Conservation (phyloP, 2,329 filamentous ascomycete genomes). For the Ilyonectria destructans region DNA sequence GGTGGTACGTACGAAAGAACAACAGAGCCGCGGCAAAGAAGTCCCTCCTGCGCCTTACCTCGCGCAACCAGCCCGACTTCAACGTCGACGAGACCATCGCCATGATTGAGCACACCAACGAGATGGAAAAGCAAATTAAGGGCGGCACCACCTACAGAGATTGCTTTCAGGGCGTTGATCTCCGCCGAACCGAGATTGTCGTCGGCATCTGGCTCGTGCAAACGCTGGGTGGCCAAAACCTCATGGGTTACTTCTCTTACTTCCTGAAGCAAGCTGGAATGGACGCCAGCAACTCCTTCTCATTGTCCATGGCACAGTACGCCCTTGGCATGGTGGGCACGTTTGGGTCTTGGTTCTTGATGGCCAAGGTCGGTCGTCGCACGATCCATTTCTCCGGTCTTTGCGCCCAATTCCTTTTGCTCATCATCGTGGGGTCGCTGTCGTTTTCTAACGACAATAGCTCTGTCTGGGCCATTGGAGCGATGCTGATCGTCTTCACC, state of each 20-base stretch:
- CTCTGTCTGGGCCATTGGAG: conserved; percentile 61
- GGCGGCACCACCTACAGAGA: conserved; percentile 64
- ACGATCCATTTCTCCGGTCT: conserved; percentile 66
- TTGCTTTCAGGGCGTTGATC: conserved; percentile 68
- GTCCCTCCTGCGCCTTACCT: conserved; percentile 61
- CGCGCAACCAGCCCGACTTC: conserved; percentile 56
- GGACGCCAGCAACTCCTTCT: conserved; percentile 60
- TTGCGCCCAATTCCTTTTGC: conserved; percentile 57
- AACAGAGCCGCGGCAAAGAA: conserved; percentile 58
- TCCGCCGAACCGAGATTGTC: conserved; percentile 69
- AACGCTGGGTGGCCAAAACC: conserved; percentile 63
- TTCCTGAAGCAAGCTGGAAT: conserved; percentile 65
- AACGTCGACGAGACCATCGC: conserved; percentile 65
- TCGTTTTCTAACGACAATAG: conserved; percentile 55
- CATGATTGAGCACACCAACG: conserved; percentile 70
- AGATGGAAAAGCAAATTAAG: conserved; percentile 62
- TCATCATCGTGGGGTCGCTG: conserved; percentile 59
- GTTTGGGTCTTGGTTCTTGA: conserved; percentile 66
- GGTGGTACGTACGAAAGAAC: conserved; percentile 66
- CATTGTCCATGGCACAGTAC: conserved; percentile 64
- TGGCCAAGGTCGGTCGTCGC: conserved; percentile 65
- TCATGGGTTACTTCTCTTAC: conserved; percentile 67
- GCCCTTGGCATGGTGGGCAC: conserved; percentile 68
- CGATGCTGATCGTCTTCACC: conserved; percentile 67
- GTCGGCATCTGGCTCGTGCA: conserved; percentile 66